Conservation (phyloP, 345 rosid genomes). For the Hypericum perforatum region DNA sequence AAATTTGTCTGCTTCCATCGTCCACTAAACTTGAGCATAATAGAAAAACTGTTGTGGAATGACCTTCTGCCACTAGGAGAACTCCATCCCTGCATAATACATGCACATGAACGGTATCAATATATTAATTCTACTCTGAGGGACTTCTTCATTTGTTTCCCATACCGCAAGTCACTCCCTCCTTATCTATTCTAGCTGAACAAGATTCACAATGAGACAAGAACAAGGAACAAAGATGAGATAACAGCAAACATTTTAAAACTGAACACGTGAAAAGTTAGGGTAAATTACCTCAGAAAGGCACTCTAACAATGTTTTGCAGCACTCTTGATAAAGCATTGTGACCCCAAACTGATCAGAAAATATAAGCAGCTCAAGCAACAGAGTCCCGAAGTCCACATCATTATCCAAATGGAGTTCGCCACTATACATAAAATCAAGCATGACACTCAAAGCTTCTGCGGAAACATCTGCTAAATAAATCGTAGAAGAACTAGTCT, state of each 20-base stretch:
- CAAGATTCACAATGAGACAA: conserved; percentile 36
- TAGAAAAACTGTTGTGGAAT: conserved; percentile 70
- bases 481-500: conserved; percentile 59
- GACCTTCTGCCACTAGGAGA: conserved; percentile 83
- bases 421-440: conserved; percentile 75
- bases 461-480: conserved; percentile 63
- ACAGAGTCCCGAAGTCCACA: conserved; percentile 47
- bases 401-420: conserved; percentile 57
- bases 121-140: conserved; percentile 43
- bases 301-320: conserved; percentile 78
- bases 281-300: conserved; percentile 70
- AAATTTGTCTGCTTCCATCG: conserved; percentile 81
- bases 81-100: conserved; percentile 98
- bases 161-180: conserved; percentile 52
- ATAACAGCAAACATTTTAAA: conserved; percentile 1
- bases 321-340: conserved; percentile 92
- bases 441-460: conserved; percentile 71
- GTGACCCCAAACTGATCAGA: conserved; percentile 83
- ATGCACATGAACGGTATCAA: conserved; percentile 76
- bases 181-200: conserved; percentile 43
- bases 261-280: conserved; percentile 13
- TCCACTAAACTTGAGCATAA: conserved; percentile 93
- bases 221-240: conserved; percentile 8
- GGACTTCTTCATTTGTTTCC: conserved; percentile 59
- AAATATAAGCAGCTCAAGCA: conserved; percentile 75